A percentile compares a stretch with the other conserved stretches of the same genome.
Conservation (phyloP, 2,329 filamentous ascomycete genomes). For the Colletotrichum scovillei region DNA sequence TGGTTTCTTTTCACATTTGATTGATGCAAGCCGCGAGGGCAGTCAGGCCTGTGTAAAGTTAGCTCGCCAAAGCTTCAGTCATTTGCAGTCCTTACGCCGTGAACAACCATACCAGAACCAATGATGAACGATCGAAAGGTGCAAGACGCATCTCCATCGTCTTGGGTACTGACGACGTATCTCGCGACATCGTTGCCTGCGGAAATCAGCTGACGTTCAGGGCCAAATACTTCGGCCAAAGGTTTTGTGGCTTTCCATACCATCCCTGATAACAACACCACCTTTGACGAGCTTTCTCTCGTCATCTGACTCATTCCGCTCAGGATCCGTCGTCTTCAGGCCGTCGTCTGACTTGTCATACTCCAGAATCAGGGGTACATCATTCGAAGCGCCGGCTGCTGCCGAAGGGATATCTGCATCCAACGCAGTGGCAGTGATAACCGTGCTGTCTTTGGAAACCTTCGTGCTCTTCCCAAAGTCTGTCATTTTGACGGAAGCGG, state of each 20-base stretch:
- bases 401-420: not conserved
- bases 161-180: slow-evolving; percentile 29
- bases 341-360: slow-evolving; percentile 12
- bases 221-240: not conserved
- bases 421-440: not conserved
- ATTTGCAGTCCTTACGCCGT: accelerated
- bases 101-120: slow-evolving; percentile 9
- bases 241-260: not conserved
- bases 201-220: not conserved
- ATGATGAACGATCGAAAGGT: slow-evolving; percentile 32
- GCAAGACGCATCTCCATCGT: slow-evolving; percentile 18
- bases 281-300: slow-evolving; percentile 25
- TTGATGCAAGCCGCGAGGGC: slow-evolving; percentile 34
- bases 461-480: not conserved
- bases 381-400: not conserved
- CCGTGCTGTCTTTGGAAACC: not conserved
- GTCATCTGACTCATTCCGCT: not conserved
- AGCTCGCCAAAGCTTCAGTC: not conserved
- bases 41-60: slow-evolving; percentile 4
- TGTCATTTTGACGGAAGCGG: not conserved
- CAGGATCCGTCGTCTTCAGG: not conserved
- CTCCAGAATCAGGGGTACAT: not conserved
- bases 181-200: slow-evolving; percentile 29
- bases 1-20: slow-evolving; percentile 13
- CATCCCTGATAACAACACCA: slow-evolving; percentile 13